Conservation (phyloP, 257 asterid species). For the Phtheirospermum japonicum region DNA sequence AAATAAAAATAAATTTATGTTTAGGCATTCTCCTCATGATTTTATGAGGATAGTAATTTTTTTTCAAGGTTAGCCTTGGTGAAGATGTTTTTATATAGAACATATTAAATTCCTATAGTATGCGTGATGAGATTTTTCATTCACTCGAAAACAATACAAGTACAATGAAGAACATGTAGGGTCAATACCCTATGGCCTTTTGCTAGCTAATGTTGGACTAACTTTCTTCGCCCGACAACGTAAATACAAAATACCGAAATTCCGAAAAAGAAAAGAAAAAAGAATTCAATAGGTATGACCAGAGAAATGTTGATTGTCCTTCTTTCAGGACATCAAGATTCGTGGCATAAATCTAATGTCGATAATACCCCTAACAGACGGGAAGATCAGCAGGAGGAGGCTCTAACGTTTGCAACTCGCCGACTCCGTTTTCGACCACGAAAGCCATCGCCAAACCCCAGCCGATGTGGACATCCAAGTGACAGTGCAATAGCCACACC, state of each 20-base stretch:
- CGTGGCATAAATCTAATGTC: neutral
- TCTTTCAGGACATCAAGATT: neutral
- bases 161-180: too few species aligned
- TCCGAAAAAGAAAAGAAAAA: too few species aligned
- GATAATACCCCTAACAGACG: neutral
- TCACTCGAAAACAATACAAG: too few species aligned
- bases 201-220: neutral
- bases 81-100: too few species aligned
- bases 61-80: too few species aligned
- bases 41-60: too few species aligned
- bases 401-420: slow-evolving; percentile 50
- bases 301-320: neutral
- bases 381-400: slow-evolving; percentile 75
- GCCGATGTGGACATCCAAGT: slow-evolving; percentile 75
- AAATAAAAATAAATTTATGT: too few species aligned
- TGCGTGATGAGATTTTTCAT: too few species aligned
- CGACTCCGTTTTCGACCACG: slow-evolving; percentile 72
- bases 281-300: neutral
- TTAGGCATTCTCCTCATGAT: too few species aligned
- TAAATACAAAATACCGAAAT: too few species aligned
- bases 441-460: slow-evolving; percentile 92
- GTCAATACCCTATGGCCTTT: neutral
- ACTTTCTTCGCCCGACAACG: neutral
- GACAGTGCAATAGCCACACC: slow-evolving; percentile 87
- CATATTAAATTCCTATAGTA: too few species aligned